These are phyloP conservation scores for Tanacetum coccineum DNA, from an alignment of 129 eudicot species.

Conservation along the genomic window DNA sequence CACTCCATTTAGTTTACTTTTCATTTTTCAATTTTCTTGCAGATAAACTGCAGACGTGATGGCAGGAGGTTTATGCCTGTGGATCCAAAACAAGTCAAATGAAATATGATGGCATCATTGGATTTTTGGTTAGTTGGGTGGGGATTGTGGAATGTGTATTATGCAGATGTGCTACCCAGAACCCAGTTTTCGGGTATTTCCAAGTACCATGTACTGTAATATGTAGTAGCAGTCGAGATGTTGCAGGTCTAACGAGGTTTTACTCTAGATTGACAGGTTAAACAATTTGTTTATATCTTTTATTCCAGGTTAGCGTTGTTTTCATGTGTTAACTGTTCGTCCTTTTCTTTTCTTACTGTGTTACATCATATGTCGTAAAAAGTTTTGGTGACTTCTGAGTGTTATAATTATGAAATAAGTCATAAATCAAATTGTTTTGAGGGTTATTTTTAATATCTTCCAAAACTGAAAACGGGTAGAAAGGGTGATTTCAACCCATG, in stretches of 20 bases:
- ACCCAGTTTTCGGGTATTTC: constrained; percentile 8
- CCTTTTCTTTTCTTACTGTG: too few relatives aligned
- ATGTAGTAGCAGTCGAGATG: constrained; percentile 2
- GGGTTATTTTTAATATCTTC: too few relatives aligned
- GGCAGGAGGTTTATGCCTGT: too few relatives aligned
- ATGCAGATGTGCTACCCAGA: constrained; percentile 4
- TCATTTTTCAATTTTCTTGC: neutral
- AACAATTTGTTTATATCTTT: constrained; percentile 22
- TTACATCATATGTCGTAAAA: too few relatives aligned
- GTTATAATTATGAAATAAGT: too few relatives aligned
- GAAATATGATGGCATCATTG: neutral
- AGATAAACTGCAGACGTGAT: neutral
- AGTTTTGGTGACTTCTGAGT: too few relatives aligned
- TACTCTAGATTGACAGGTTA: constrained; percentile 1
- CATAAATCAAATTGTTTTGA: too few relatives aligned
- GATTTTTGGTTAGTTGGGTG: neutral
- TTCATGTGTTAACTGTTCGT: neutral
- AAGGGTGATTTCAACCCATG: too few relatives aligned
- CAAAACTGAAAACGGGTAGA: too few relatives aligned
- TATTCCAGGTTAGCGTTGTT: constrained; percentile 4
- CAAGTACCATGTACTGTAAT: neutral
- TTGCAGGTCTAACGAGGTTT: neutral
- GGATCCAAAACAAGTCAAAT: too few relatives aligned
- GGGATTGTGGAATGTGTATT: constrained; percentile 23
- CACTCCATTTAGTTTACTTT: neutral